Conservation (phyloP, 2,329 filamentous ascomycete genomes). For the Oidium heveae region DNA sequence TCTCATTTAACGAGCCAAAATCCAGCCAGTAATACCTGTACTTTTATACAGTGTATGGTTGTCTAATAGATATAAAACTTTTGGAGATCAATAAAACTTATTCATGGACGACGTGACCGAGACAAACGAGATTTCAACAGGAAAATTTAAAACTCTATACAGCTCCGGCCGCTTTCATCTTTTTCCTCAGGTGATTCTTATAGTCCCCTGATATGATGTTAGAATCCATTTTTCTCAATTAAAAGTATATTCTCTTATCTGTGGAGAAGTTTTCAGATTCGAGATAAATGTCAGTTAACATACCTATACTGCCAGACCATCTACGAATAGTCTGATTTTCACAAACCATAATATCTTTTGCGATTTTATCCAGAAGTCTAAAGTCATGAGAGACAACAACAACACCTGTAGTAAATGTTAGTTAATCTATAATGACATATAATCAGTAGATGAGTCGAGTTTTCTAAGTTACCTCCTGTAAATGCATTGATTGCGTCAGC, state of each 20-base stretch:
- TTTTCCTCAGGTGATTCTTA: conserved; percentile 97
- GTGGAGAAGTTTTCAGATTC: not conserved
- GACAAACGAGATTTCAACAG: not conserved
- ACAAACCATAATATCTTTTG: conserved; percentile 98
- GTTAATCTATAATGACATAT: not conserved
- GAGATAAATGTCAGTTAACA: not conserved
- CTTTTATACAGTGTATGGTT: too few species aligned
- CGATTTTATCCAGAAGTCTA: conserved; percentile 36
- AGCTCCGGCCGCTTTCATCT: conserved; percentile 36
- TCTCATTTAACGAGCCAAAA: too few species aligned
- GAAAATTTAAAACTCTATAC: not conserved
- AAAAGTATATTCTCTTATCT: not conserved
- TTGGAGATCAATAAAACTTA: too few species aligned
- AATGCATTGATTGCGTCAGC: conserved; percentile 92
- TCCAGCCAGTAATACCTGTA: too few species aligned
- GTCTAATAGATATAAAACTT: too few species aligned
- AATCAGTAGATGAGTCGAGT: not conserved
- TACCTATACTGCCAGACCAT: conserved; percentile 65
- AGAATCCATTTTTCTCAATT: not conserved
- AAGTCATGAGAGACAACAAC: conserved; percentile 59
- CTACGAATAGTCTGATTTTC: conserved; percentile 83
- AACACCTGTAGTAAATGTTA: conserved; percentile 1
- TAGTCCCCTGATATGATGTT: conserved; percentile 33
- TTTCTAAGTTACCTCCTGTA: conserved; percentile 54
- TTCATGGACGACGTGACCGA: too few species aligned